These are phyloP conservation scores for Alternaria ethzedia DNA, from an alignment of 2,329 filamentous ascomycete genomes.

Conservation along the genomic window DNA sequence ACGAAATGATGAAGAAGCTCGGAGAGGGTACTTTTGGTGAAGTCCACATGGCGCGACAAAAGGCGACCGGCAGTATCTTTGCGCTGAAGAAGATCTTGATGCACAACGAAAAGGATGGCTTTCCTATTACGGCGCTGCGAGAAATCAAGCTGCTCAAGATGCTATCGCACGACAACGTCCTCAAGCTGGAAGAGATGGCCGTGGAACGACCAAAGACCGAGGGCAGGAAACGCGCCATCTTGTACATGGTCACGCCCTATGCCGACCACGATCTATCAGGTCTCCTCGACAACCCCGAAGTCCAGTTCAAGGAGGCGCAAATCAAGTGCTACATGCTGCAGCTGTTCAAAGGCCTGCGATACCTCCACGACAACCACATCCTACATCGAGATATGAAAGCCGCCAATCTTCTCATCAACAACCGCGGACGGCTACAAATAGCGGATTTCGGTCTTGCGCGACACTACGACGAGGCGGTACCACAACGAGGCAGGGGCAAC, in stretches of 20 bases:
- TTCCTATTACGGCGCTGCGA: constrained; percentile 96
- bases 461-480: constrained; percentile 86
- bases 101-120: constrained; percentile 99
- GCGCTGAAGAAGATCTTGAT: constrained; percentile 99
- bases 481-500: constrained; percentile 76
- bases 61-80: constrained; percentile 75
- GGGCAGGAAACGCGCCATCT: constrained; percentile 71
- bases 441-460: constrained; percentile 95
- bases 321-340: constrained; percentile 99
- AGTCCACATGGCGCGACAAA: constrained; percentile 86
- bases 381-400: constrained; percentile 99
- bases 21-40: constrained; percentile 97
- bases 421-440: constrained; percentile 91
- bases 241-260: constrained; percentile 99
- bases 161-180: constrained; percentile 86
- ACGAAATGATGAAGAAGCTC: constrained; percentile 81
- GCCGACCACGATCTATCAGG: constrained; percentile 99
- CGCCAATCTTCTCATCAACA: constrained; percentile 95
- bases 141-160: constrained; percentile 98
- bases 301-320: constrained; percentile 84
- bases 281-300: constrained; percentile 90
- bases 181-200: constrained; percentile 93
- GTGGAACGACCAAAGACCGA: constrained; percentile 73
- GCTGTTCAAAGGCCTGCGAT: constrained; percentile 84
- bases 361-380: constrained; percentile 84